Conservation (phyloP, 176 grass and related monocot genomes). For the bread wheat (Triticum aestivum) region DNA sequence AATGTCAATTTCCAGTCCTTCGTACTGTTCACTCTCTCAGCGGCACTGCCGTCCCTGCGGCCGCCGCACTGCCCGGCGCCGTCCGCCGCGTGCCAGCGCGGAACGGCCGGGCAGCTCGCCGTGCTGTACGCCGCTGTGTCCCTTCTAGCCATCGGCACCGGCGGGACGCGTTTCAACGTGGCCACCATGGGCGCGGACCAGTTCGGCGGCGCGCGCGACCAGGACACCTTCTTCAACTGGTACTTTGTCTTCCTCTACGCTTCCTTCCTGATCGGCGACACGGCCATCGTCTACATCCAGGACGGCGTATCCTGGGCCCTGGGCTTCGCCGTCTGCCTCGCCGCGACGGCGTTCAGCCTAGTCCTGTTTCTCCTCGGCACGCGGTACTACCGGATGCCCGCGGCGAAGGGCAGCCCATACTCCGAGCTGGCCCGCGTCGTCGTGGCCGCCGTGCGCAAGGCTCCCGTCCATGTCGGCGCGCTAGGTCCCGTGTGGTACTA, state of each 20-base stretch:
- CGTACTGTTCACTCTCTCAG: not conserved
- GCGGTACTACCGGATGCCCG: conserved; percentile 23
- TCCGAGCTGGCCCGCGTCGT: conserved; percentile 24
- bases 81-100: not conserved
- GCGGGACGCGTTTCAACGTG: conserved; percentile 1
- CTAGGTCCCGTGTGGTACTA: conserved; percentile 6
- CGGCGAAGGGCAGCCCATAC: conserved; percentile 48
- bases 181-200: conserved; percentile 3
- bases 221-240: conserved; percentile 36
- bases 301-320: conserved; percentile 41
- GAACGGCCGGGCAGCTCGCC: not conserved
- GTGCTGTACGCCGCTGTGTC: conserved; percentile 32
- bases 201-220: not conserved
- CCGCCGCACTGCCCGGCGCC: conserved; percentile 19
- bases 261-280: not conserved
- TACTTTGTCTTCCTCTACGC: conserved; percentile 18
- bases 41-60: conserved; percentile 1
- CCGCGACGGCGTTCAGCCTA: conserved; percentile 16
- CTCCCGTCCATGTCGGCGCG: not conserved
- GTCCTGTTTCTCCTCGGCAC: conserved; percentile 33
- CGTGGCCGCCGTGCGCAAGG: conserved; percentile 15
- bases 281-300: conserved; percentile 27
- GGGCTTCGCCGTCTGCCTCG: conserved; percentile 35
- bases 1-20: not conserved
- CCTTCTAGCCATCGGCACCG: conserved; percentile 29